A percentile compares a stretch with the other conserved stretches of the same genome.
Evolutionary conservation across 768 basidiomycete species (phyloP).

Genomic region (Leccinum subgranulosum): DNA sequence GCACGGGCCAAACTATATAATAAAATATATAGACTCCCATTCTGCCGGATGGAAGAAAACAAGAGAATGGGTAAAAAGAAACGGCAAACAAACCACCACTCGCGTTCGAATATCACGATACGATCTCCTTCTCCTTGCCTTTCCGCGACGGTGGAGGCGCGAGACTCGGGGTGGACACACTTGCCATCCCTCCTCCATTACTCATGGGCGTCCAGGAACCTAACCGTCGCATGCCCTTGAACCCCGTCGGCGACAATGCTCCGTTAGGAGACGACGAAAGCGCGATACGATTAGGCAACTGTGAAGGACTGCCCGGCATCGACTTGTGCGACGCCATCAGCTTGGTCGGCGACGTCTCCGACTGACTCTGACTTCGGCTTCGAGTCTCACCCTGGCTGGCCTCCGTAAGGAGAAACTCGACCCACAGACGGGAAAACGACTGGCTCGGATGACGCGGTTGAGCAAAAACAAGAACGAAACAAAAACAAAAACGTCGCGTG

Average conservation of each 20-base stretch:
- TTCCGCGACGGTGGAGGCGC: conserved; percentile 39
- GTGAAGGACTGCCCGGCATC: conserved; percentile 37
- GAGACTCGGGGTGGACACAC: conserved; percentile 38
- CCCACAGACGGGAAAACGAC: conserved; percentile 98
- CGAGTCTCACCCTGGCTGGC: conserved; percentile 44
- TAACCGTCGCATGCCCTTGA: conserved; percentile 34
- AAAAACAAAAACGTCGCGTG: background rate
- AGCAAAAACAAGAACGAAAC: no score
- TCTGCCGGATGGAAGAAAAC: background rate
- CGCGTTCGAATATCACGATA: conserved; percentile 12
- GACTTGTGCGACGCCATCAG: conserved; percentile 32
- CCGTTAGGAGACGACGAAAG: conserved; percentile 7
- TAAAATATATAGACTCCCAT: background rate
- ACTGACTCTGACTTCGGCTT: conserved; percentile 8
- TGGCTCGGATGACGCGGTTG: conserved; percentile 29
- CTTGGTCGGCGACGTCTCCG: conserved; percentile 16
- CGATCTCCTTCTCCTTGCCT: conserved; percentile 44
- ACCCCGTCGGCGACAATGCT: conserved; percentile 20
- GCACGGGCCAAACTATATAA: background rate
- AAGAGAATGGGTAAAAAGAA: background rate
- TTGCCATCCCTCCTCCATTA: conserved; percentile 29
- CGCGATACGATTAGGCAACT: conserved; percentile 16
- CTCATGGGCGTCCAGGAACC: conserved; percentile 36
- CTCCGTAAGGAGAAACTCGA: conserved; percentile 96
- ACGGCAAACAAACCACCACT: background rate